Base-by-base conservation (phyloP, 129 eudicot species). In the Arctium lappa region DNA sequence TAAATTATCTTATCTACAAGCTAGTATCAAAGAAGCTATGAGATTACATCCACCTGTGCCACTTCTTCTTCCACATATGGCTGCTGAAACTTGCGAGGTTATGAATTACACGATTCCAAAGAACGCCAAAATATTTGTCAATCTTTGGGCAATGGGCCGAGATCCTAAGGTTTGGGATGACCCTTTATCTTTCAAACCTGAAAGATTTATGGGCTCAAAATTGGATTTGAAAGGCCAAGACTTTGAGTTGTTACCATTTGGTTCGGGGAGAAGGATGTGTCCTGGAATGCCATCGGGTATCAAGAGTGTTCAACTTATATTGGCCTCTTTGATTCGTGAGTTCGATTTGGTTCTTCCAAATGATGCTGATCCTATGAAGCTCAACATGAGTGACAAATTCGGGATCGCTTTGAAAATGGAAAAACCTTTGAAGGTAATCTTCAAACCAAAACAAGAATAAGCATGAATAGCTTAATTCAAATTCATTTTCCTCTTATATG, bases 21-120 rank as follows among this genome's bases (percentile, higher is more conserved):
- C 84, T 12, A 63, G 75, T 40, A 72, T 79, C 1, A 79, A 79
- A 46, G 82, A 79, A 27, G 73, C 82, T 27, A 69, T 72, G 15
- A 73, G 84, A 50, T 72, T 80, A 11, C 84, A 80, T 34, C 71
- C 84, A 3, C 84, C 84, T 32, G 78, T 53, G 29, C 84, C 79
- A 9, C 73, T 72, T 39, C 74, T 79, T 33, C 71, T 80, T 34
- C 84, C 84, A 8, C 84, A 73, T 18, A n/a, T 37, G 44, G 84
- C 79, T 6, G 11, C 3, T 44, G 77, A 69, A 12, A 42, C 48
- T 16, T 70, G 83, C 42, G 68, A 80, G 56, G 69, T 80, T 2
- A 83, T 83, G 86, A 77, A 77, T 27, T 83, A 83, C 78, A 83
- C 86, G 13, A 70, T 83, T 60, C 86, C 86, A 9, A 70, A 77